A percentile compares a stretch with the other conserved stretches of the same genome.
Evolutionary conservation across 1,139 yeast genomes (phyloP).

Genomic region (Candida mesenterica): DNA sequence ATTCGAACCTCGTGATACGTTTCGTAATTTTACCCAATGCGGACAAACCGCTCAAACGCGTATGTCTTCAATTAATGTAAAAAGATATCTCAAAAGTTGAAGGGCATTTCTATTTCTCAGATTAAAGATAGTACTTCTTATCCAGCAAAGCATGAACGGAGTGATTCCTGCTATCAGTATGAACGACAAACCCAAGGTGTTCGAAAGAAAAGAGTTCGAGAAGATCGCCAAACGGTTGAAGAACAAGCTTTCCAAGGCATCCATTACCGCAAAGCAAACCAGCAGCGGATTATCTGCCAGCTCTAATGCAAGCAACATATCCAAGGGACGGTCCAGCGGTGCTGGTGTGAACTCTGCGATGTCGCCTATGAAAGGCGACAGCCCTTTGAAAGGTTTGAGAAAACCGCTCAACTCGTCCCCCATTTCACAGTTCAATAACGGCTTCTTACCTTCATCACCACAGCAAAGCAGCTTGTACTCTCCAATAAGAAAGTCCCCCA

Average conservation of each 20-base stretch:
- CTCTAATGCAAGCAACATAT: no score
- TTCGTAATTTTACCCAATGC: no score
- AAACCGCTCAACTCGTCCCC: constrained; percentile 15
- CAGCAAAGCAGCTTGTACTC: constrained; percentile 31
- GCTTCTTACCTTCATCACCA: constrained; percentile 28
- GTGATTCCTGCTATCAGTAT: constrained; percentile 4
- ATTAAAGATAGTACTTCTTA: no score
- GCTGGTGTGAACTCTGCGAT: constrained; percentile 1
- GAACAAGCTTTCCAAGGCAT: constrained; percentile 43
- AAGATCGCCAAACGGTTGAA: constrained; percentile 47
- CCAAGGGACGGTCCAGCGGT: neutral
- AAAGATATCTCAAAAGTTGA: no score
- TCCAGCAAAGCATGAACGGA: constrained; percentile 3
- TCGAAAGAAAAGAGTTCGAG: constrained; percentile 47
- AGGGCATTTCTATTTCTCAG: no score
- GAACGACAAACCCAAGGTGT: constrained; percentile 30
- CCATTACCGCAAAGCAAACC: constrained; percentile 46
- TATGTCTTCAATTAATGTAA: no score
- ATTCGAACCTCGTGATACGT: no score
- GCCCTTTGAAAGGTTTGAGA: constrained; percentile 9
- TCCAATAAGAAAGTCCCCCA: constrained; percentile 43
- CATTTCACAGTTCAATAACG: constrained; percentile 14
- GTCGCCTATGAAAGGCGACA: constrained; percentile 22
- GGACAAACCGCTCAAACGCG: no score
- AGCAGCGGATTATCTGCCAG: neutral